Conservation (phyloP, 1,284 basidiomycete genomes). For the Abortiporus biennis region DNA sequence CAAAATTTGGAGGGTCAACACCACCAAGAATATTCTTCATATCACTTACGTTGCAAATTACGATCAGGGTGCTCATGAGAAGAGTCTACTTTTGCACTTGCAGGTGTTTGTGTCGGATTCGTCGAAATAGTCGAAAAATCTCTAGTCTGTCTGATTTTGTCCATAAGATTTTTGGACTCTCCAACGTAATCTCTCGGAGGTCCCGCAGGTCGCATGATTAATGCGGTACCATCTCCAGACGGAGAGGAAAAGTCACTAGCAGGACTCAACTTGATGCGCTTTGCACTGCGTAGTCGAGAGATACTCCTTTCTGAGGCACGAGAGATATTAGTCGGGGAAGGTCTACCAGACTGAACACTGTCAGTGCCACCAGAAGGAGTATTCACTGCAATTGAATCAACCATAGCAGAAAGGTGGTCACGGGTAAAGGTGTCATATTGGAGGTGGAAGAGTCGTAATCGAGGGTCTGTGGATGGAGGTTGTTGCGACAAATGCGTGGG, state of each 20-base stretch:
- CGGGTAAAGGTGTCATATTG: conserved; percentile 92
- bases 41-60: no score
- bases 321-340: conserved; percentile 21
- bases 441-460: conserved; percentile 82
- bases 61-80: neutral
- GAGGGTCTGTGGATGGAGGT: conserved; percentile 58
- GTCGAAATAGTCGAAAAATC: conserved; percentile 68
- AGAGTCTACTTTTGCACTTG: conserved; percentile 6
- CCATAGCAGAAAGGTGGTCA: conserved; percentile 85
- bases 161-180: conserved; percentile 67
- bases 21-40: no score
- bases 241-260: conserved; percentile 43
- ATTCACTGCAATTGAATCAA: conserved; percentile 82
- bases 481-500: conserved; percentile 23
- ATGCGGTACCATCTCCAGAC: conserved; percentile 36
- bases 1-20: neutral
- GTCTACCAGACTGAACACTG: conserved; percentile 25
- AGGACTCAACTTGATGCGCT: conserved; percentile 69
- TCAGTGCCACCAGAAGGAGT: conserved; percentile 53
- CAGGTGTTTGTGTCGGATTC: conserved; percentile 24
- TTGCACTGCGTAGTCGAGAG: conserved; percentile 60
- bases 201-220: conserved; percentile 37
- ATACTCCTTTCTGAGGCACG: conserved; percentile 24
- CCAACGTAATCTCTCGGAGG: conserved; percentile 59
- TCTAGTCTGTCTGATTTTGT: conserved; percentile 66